These are phyloP conservation scores for Verbena officinalis DNA, from an alignment of 257 asterid species.

Conservation along the genomic window DNA sequence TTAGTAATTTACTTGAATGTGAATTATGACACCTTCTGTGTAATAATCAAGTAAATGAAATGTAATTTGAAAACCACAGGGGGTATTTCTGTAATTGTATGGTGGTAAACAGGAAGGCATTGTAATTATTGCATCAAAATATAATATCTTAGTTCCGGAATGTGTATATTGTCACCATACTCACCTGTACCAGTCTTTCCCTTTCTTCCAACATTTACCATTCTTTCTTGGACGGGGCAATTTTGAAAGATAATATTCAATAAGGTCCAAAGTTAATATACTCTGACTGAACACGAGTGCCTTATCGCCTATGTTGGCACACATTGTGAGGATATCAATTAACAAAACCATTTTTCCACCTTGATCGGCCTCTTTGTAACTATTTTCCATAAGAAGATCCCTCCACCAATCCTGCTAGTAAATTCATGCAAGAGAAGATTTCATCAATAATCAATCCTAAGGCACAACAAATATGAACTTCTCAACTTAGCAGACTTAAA, in stretches of 20 bases:
- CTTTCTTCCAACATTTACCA: slow-evolving; percentile 82
- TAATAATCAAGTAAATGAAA: too few species aligned
- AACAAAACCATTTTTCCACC: slow-evolving; percentile 98
- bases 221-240: slow-evolving; percentile 70
- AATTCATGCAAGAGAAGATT: slow-evolving; percentile 25
- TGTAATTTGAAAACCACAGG: too few species aligned
- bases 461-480: neutral
- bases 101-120: too few species aligned
- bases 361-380: slow-evolving; percentile 68
- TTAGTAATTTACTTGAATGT: too few species aligned
- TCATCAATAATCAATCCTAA: slow-evolving; percentile 3
- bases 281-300: slow-evolving; percentile 96
- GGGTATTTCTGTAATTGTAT: too few species aligned
- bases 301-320: slow-evolving; percentile 83
- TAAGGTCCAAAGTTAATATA: slow-evolving; percentile 78
- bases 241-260: slow-evolving; percentile 84
- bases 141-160: neutral
- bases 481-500: neutral
- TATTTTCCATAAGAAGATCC: slow-evolving; percentile 70
- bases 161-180: slow-evolving; percentile 29
- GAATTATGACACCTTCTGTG: too few species aligned
- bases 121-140: too few species aligned
- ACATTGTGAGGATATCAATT: slow-evolving; percentile 82
- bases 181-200: slow-evolving; percentile 99
- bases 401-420: slow-evolving; percentile 92